Evolutionary conservation across 1,139 yeast genomes (phyloP).

Genomic region (Spencermartinsiella ligniputridi): DNA sequence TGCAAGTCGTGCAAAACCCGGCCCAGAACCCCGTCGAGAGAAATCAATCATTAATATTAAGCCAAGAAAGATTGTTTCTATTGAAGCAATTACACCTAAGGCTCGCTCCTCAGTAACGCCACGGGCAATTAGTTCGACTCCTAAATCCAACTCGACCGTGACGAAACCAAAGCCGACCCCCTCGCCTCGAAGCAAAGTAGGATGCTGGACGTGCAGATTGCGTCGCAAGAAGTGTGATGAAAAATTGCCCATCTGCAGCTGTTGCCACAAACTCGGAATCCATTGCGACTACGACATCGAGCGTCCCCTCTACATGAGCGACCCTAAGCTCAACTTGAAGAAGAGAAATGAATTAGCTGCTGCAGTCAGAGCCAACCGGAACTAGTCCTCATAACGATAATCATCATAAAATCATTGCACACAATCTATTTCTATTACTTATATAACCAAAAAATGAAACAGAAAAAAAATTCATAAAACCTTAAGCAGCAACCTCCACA

Average conservation of each 20-base stretch:
- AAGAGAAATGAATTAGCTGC: no score
- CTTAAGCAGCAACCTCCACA: background rate
- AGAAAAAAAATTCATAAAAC: conserved; percentile 1
- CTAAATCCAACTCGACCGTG: no score
- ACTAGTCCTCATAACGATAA: no score
- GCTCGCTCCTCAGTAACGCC: no score
- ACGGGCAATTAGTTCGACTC: no score
- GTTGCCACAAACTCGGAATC: conserved; percentile 38
- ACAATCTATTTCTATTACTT: background rate
- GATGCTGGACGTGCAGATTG: conserved; percentile 52
- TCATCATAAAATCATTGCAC: background rate
- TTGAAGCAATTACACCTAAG: no score
- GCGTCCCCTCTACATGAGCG: conserved; percentile 53
- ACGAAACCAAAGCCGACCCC: no score
- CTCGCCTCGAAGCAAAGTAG: conserved; percentile 20
- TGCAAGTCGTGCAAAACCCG: no score
- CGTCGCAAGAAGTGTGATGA: conserved; percentile 38
- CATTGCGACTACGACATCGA: conserved; percentile 33
- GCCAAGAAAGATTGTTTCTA: no score
- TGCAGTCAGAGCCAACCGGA: conserved; percentile 9
- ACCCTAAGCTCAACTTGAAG: no score
- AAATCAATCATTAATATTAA: no score
- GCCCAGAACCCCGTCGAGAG: no score
- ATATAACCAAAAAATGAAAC: background rate
- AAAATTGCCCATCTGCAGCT: conserved; percentile 25